Conservation (phyloP, 23 red algal genomes). For the Gracilaria caudata region DNA sequence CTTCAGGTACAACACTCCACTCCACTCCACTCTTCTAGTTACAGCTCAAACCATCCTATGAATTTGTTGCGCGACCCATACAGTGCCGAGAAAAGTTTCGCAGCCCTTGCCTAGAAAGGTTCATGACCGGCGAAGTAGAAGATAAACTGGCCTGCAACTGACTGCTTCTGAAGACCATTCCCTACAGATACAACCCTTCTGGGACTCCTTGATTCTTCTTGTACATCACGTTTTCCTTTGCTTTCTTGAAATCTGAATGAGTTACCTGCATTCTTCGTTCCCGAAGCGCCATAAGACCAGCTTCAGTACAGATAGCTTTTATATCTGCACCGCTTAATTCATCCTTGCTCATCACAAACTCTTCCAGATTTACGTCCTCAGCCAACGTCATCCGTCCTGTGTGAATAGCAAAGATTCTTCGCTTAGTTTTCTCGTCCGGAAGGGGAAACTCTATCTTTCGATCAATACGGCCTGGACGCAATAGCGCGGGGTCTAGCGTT, state of each 20-base stretch:
- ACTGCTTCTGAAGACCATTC: neutral
- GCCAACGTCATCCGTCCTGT: constrained; percentile 97
- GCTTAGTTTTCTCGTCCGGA: constrained; percentile 98
- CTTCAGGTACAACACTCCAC: too few species aligned
- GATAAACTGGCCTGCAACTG: neutral
- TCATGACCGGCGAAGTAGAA: neutral
- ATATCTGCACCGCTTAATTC: constrained; percentile 95
- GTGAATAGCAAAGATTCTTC: constrained; percentile 97
- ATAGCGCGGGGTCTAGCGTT: constrained; percentile 93
- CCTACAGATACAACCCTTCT: constrained; percentile 89
- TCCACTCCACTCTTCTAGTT: too few species aligned
- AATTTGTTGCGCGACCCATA: neutral
- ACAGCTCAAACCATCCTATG: neutral
- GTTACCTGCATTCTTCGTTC: constrained; percentile 96
- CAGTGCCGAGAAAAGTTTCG: neutral
- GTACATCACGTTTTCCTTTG: constrained; percentile 92
- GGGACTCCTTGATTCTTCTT: constrained; percentile 93
- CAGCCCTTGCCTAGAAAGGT: neutral
- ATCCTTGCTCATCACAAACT: constrained; percentile 97
- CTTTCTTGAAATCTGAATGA: constrained; percentile 96
- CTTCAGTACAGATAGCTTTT: constrained; percentile 99
- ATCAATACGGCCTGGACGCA: constrained; percentile 98
- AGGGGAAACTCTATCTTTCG: constrained; percentile 99
- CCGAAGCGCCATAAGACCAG: constrained; percentile 96
- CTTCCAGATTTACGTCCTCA: constrained; percentile 95